phyloP scores from a whole-genome alignment of 768 basidiomycete genomes.

The Russula compacta region DNA sequence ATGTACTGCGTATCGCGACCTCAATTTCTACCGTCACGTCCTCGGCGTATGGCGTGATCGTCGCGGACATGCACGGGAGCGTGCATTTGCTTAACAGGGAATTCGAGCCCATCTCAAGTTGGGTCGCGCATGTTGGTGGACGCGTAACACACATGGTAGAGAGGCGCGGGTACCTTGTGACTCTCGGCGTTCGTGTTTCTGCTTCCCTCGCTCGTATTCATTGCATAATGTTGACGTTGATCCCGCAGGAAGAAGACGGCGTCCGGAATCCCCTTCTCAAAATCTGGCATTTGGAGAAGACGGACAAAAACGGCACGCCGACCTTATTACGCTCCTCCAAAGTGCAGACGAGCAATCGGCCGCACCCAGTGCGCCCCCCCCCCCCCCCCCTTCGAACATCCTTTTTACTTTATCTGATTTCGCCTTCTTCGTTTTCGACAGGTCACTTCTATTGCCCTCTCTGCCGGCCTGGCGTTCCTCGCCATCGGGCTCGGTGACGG shows the following conservation, averaged over 20 bases:
- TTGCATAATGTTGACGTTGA: conserved; percentile 2
- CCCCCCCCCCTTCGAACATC: neutral
- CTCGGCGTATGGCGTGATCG: conserved; percentile 57
- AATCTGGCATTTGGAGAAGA: conserved; percentile 78
- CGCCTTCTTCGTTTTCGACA: conserved; percentile 27
- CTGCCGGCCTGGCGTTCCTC: conserved; percentile 69
- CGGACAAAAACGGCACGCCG: conserved; percentile 56
- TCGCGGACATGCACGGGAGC: conserved; percentile 82
- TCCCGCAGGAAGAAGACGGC: conserved; percentile 60
- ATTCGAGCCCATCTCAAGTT: conserved; percentile 62
- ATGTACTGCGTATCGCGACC: conserved; percentile 61
- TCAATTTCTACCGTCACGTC: conserved; percentile 66
- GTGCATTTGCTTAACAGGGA: conserved; percentile 67
- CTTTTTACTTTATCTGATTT: neutral
- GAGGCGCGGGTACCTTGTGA: conserved; percentile 71
- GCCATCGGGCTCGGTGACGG: conserved; percentile 94
- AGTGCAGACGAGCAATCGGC: conserved; percentile 64
- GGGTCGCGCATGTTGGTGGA: conserved; percentile 73
- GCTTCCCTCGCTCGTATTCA: neutral
- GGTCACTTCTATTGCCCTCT: conserved; percentile 60
- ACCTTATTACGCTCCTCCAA: conserved; percentile 65
- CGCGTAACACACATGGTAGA: conserved; percentile 85
- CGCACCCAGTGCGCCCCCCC: conserved; percentile 52
- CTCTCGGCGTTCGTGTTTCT: conserved; percentile 63
- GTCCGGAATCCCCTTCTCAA: conserved; percentile 64